Evolutionary conservation across 73 alveolate species (phyloP).

Genomic region (Blepharisma japonicum): DNA sequence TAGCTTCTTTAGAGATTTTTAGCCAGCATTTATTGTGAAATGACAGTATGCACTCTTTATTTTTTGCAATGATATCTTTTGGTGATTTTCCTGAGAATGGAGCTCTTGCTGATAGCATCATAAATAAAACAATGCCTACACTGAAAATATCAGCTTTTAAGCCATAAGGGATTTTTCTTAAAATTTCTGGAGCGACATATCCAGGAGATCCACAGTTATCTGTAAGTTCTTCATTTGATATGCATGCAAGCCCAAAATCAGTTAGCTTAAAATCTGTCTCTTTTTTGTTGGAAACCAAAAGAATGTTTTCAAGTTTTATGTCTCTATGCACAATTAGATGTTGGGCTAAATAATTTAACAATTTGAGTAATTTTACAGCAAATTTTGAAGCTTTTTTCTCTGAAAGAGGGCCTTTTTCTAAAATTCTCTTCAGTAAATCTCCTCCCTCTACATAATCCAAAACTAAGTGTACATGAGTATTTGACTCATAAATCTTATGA

Average conservation of each 20-base stretch:
- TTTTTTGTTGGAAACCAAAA: conserved; percentile 39
- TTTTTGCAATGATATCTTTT: not conserved
- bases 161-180: conserved; percentile 46
- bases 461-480: not conserved
- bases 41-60: not conserved
- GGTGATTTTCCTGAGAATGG: conserved; percentile 24
- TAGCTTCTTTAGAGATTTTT: not conserved
- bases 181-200: conserved; percentile 77
- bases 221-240: conserved; percentile 2
- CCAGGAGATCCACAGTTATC: conserved; percentile 55
- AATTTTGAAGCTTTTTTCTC: not conserved
- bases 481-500: not conserved
- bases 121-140: conserved; percentile 55
- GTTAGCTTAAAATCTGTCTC: conserved; percentile 47
- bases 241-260: conserved; percentile 69
- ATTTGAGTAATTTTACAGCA: not conserved
- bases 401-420: not conserved
- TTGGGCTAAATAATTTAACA: not conserved
- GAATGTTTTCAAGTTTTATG: conserved; percentile 41
- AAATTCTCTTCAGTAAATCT: not conserved
- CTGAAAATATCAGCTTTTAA: conserved; percentile 67
- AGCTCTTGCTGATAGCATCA: conserved; percentile 46
- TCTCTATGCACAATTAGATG: conserved; percentile 36
- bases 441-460: not conserved
- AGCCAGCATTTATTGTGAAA: not conserved